Conservation (phyloP, 2,329 filamentous ascomycete genomes). For the Verticillium nonalfalfae region DNA sequence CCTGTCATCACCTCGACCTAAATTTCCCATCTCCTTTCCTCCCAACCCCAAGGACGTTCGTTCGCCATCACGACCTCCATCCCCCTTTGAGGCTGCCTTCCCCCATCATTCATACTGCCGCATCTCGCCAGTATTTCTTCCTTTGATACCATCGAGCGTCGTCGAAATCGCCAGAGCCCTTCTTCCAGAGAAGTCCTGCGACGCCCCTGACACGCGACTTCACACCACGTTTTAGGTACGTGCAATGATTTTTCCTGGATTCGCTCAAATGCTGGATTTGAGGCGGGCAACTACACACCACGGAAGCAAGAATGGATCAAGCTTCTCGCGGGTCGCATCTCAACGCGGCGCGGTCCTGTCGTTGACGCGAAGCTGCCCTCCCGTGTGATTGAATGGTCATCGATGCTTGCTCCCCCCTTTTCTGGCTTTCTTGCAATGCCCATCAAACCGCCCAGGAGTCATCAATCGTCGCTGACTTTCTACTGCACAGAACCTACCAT, state of each 20-base stretch:
- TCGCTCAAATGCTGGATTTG: neutral
- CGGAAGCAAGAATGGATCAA: too few relatives aligned
- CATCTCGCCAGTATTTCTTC: slow-evolving; percentile 2
- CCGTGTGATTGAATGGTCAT: neutral
- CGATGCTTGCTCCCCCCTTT: neutral
- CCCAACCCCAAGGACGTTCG: slow-evolving; percentile 1
- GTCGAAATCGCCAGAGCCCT: neutral
- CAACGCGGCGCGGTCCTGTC: neutral
- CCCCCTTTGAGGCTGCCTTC: slow-evolving; percentile 2
- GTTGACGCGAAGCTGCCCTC: neutral
- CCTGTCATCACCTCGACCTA: slow-evolving; percentile 6
- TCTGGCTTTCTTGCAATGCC: neutral
- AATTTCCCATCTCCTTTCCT: slow-evolving; percentile 11
- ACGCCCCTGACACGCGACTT: slow-evolving; percentile 29
- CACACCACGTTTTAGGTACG: slow-evolving; percentile 14
- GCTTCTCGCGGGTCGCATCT: neutral
- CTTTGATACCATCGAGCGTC: neutral
- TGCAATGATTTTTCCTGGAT: slow-evolving; percentile 4
- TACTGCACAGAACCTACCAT: slow-evolving; percentile 16
- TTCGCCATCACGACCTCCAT: slow-evolving; percentile 7
- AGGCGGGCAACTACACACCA: too few relatives aligned
- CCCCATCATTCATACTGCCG: slow-evolving; percentile 12
- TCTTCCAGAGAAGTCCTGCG: slow-evolving; percentile 12
- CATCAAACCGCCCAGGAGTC: neutral
- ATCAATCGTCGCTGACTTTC: slow-evolving; percentile 16